Evolutionary conservation across 805 yeast species (phyloP).

Genomic region (Yamadazyma olivae): DNA sequence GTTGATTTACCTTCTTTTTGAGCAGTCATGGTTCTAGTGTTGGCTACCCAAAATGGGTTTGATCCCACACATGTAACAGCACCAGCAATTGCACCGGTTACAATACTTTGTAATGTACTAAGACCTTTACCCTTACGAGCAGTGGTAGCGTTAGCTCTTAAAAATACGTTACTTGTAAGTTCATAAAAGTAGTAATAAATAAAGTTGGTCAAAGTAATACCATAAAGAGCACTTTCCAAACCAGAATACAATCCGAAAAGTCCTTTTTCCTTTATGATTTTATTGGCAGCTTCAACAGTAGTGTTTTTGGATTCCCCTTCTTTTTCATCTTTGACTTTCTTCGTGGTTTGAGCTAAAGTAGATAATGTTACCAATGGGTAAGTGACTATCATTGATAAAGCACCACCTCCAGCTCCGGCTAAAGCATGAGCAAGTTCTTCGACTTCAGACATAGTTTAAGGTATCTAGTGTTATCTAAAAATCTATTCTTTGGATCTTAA

Average conservation of each 20-base stretch:
- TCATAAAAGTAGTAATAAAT: slow-evolving; percentile 91
- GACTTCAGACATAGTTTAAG: slow-evolving; percentile 34
- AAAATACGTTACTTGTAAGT: slow-evolving; percentile 50
- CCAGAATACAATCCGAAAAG: slow-evolving; percentile 76
- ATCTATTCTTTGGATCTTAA: no score
- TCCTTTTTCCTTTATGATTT: slow-evolving; percentile 58
- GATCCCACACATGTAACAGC: slow-evolving; percentile 76
- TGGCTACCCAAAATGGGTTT: slow-evolving; percentile 94
- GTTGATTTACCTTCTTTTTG: slow-evolving; percentile 19
- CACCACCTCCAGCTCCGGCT: slow-evolving; percentile 94
- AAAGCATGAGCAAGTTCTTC: slow-evolving; percentile 80
- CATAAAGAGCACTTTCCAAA: slow-evolving; percentile 80
- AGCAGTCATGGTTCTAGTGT: slow-evolving; percentile 79
- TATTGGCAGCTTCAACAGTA: slow-evolving; percentile 26
- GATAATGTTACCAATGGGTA: slow-evolving; percentile 87
- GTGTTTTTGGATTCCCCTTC: slow-evolving; percentile 4
- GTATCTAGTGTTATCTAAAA: no score
- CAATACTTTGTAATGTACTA: slow-evolving; percentile 63
- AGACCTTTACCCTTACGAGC: slow-evolving; percentile 36
- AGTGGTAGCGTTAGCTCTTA: slow-evolving; percentile 28
- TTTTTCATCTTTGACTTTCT: slow-evolving; percentile 17
- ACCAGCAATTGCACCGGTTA: slow-evolving; percentile 85
- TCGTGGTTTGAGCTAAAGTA: slow-evolving; percentile 80
- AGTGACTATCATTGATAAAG: slow-evolving; percentile 79
- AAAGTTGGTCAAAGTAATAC: slow-evolving; percentile 82